Evolutionary conservation across 1,139 yeast genomes (phyloP).

Genomic region (Pneumocystis oryctolagi): DNA sequence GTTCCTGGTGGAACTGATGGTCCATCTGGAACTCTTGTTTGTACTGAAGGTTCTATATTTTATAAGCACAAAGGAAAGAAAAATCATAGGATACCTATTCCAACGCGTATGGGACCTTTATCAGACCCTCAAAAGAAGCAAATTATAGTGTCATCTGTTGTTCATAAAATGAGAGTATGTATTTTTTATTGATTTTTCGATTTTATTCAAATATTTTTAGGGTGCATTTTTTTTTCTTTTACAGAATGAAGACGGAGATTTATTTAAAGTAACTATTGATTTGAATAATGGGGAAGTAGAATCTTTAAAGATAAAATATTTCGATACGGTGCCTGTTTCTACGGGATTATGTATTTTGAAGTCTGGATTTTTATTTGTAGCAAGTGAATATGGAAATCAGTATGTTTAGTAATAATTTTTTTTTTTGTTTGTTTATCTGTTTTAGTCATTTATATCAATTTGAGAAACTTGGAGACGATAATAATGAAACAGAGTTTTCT

Average conservation of each 20-base stretch:
- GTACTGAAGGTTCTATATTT: conserved; percentile 33
- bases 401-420: conserved; percentile 13
- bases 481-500: conserved; percentile 24
- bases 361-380: conserved; percentile 62
- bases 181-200: not conserved
- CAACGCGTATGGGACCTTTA: conserved; percentile 28
- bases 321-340: conserved; percentile 58
- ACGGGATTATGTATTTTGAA: conserved; percentile 45
- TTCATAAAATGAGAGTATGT: conserved; percentile 42
- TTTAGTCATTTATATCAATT: conserved; percentile 44
- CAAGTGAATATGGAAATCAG: conserved; percentile 48
- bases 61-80: conserved; percentile 30
- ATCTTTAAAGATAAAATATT: conserved; percentile 39
- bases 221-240: conserved; percentile 52
- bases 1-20: conserved; percentile 42
- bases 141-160: conserved; percentile 40
- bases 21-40: conserved; percentile 47
- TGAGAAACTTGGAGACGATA: conserved; percentile 54
- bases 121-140: conserved; percentile 21
- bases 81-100: conserved; percentile 36
- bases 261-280: conserved; percentile 52
- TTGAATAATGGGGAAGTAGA: conserved; percentile 29
- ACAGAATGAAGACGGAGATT: conserved; percentile 60
- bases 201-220: not conserved
- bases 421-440: not conserved